Evolutionary conservation across 306 rosid species (phyloP), one percentile per base, ranked within the genome.

Genomic region (Cicer yamashitae): DNA sequence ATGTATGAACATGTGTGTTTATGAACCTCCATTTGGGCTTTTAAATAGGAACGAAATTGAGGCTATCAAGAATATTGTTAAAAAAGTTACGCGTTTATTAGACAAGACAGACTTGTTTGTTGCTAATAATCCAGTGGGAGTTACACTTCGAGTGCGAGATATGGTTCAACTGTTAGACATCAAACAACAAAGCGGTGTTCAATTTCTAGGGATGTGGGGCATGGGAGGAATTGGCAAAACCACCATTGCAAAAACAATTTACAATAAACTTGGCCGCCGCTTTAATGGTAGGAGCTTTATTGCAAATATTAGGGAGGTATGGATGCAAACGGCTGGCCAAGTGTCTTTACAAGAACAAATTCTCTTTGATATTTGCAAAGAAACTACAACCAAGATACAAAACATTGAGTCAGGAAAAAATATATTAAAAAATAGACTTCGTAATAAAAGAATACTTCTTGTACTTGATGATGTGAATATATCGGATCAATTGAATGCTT

Each of bases 141-240:
- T 20, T 1, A 1, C 1, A 53, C 2, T 52, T 38, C 64, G 39
- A 12, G 64, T 50, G 9, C 65, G 46, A 48, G 76, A 59, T 1
- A 40, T 60, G 6, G 12, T 20, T n/a, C 10, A 14, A 10, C 1
- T 11, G 1, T 4, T 22, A 9, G 7, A 38, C 39, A 3, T 0
- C 5, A 3, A 41, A 6, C 2, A 41, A 6, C 2, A 15, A 40
- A 0, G 40, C 0, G 18, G 10, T 50, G 72, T 61, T 51, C 5
- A 10, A 2, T 0, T 79, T 4, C 6, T 67, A 0, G 79, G 79
- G 44, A 15, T 75, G 9, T 50, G 63, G 64, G 79, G 79, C 1
- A 63, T 75, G 79, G 65, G 53, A 14, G 81, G 81, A 0, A 5
- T 57, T 45, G 69, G 69, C 0, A 63, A 63, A 63, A 63, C 69